phyloP scores from a whole-genome alignment of 1,139 yeast genomes.

The Blastobotrys proliferans region DNA sequence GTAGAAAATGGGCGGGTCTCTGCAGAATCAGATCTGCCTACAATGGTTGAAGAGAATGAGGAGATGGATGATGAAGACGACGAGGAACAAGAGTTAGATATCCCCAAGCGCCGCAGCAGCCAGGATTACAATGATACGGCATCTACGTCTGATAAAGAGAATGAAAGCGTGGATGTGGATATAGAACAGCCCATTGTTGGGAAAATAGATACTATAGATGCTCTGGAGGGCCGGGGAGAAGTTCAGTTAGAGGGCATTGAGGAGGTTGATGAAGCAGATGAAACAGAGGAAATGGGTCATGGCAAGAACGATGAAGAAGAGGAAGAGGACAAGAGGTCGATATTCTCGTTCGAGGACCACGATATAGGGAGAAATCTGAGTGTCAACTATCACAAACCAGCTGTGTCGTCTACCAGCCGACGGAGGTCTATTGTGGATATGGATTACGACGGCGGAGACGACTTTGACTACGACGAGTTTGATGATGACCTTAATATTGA shows the following conservation, averaged over 20 bases:
- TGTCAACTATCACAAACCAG: conserved; percentile 30
- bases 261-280: conserved; percentile 1
- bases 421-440: neutral
- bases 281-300: neutral
- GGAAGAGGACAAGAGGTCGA: conserved; percentile 21
- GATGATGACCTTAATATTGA: conserved; percentile 22
- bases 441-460: conserved; percentile 14
- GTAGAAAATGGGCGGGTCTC: neutral
- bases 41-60: neutral
- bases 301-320: neutral
- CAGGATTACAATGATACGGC: too few relatives aligned
- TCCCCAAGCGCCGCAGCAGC: too few relatives aligned
- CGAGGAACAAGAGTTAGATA: neutral
- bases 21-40: neutral
- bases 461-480: conserved; percentile 23
- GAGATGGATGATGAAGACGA: neutral
- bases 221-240: too few relatives aligned
- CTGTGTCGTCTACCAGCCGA: conserved; percentile 2
- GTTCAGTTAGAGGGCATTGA: conserved; percentile 6
- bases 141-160: too few relatives aligned
- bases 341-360: conserved; percentile 30
- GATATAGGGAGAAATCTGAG: conserved; percentile 29
- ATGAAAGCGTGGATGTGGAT: too few relatives aligned
- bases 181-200: too few relatives aligned
- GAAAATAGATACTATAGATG: too few relatives aligned